Conservation (phyloP, 2,329 filamentous ascomycete genomes). For the Pseudogymnoascus pannorum region DNA sequence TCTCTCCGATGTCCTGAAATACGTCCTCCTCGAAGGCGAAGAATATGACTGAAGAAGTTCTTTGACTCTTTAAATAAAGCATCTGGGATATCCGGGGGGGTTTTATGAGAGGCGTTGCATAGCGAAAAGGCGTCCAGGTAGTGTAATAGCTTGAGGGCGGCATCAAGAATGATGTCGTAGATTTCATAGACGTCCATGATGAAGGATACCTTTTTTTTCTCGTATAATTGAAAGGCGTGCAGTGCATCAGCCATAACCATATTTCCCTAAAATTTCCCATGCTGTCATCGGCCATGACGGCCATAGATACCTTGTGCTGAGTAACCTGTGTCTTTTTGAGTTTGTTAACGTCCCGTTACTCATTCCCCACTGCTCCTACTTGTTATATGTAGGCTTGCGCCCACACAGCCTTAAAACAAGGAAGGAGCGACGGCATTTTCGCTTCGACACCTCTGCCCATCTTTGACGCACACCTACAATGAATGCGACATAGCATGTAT, state of each 20-base stretch:
- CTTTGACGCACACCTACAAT: neutral
- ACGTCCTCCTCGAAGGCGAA: slow-evolving; percentile 65
- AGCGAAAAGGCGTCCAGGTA: slow-evolving; percentile 28
- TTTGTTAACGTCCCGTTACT: neutral
- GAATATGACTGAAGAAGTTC: slow-evolving; percentile 11
- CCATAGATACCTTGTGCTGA: neutral
- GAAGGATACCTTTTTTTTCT: slow-evolving; percentile 22
- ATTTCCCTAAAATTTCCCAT: neutral
- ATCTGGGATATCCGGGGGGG: slow-evolving; percentile 14
- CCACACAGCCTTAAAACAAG: neutral
- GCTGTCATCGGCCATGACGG: neutral
- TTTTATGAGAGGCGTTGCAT: slow-evolving; percentile 27
- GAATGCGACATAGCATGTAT: neutral
- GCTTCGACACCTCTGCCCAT: neutral
- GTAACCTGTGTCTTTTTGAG: neutral
- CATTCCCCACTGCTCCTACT: neutral
- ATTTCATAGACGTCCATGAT: slow-evolving; percentile 21
- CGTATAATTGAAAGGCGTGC: neutral
- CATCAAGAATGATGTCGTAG: slow-evolving; percentile 19
- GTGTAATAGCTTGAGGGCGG: slow-evolving; percentile 19
- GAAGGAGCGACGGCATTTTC: slow-evolving; percentile 8
- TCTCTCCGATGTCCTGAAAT: slow-evolving; percentile 91
- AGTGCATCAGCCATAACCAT: neutral
- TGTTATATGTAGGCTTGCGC: neutral
- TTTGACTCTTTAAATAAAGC: slow-evolving; percentile 4